These are phyloP conservation scores for Malassezia brasiliensis DNA, from an alignment of 1,284 basidiomycete species.

Conservation along the genomic window DNA sequence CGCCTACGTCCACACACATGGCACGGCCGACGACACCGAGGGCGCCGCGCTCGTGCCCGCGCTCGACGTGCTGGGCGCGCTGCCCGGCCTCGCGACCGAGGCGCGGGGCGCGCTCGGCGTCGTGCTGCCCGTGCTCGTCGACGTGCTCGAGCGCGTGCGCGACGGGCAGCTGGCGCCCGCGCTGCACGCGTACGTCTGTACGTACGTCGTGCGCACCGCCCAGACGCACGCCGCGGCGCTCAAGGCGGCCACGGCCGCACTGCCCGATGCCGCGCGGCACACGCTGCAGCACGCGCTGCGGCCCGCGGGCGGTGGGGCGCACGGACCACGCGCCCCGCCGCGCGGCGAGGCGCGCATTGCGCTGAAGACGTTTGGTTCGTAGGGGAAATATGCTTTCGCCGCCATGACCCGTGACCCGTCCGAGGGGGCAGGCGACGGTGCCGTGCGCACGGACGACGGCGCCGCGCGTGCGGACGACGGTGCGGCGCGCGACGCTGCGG, in stretches of 20 bases:
- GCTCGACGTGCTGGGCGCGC: conserved; percentile 55
- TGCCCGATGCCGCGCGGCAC: conserved; percentile 46
- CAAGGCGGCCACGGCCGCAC: conserved; percentile 69
- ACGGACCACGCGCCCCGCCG: background rate
- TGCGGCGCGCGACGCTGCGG: no score
- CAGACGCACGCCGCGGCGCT: conserved; percentile 66
- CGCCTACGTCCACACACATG: conserved; percentile 52
- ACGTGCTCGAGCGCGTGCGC: conserved; percentile 62
- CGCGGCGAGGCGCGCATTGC: conserved; percentile 4
- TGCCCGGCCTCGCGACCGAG: conserved; percentile 49
- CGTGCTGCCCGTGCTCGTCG: conserved; percentile 17
- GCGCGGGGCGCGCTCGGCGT: background rate
- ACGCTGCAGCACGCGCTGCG: conserved; percentile 6
- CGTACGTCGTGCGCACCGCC: conserved; percentile 70
- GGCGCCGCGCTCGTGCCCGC: conserved; percentile 60
- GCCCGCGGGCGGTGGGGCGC: conserved; percentile 1
- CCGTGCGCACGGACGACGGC: no score
- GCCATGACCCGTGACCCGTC: background rate
- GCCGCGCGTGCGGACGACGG: no score
- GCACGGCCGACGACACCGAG: conserved; percentile 28
- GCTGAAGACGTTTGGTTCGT: conserved; percentile 13
- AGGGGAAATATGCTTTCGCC: background rate
- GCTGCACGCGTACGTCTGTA: conserved; percentile 45
- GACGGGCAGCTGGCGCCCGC: conserved; percentile 36
- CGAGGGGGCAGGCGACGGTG: no score